Conservation (phyloP, 192 early-diverging fungal genomes). For the Backusella mclennaniae region DNA sequence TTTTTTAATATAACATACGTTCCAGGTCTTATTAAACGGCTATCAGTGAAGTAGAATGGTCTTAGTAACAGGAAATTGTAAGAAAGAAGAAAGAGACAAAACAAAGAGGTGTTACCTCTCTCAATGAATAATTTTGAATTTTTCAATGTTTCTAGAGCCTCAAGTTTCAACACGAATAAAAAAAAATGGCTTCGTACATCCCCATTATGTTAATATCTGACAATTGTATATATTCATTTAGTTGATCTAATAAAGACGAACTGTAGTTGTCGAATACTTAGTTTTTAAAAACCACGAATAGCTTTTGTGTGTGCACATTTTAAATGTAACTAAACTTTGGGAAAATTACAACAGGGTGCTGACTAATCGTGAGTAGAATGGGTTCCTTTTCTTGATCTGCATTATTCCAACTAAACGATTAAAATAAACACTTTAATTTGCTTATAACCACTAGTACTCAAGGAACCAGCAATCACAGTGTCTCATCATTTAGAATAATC, state of each 20-base stretch:
- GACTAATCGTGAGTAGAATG: neutral
- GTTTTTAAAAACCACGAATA: neutral
- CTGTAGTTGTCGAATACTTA: neutral
- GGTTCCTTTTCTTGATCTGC: neutral
- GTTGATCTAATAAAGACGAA: too few relatives aligned
- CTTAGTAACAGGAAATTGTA: neutral
- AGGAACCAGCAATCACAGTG: neutral
- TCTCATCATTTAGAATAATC: neutral
- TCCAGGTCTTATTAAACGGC: too few relatives aligned
- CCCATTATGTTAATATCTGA: too few relatives aligned
- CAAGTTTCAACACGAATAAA: neutral
- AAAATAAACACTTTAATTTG: neutral
- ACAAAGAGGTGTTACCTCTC: neutral
- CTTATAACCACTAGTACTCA: neutral
- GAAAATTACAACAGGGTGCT: neutral
- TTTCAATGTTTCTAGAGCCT: neutral
- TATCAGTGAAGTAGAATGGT: too few relatives aligned
- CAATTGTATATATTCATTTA: too few relatives aligned
- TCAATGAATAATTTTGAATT: neutral
- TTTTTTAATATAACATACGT: too few relatives aligned
- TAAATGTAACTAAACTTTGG: neutral
- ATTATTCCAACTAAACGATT: neutral
- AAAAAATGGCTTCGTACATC: too few relatives aligned
- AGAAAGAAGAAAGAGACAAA: neutral
- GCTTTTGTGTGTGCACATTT: neutral